phyloP scores from a whole-genome alignment of 2,329 filamentous ascomycete species.

The Chaetomiaceae sp. region DNA sequence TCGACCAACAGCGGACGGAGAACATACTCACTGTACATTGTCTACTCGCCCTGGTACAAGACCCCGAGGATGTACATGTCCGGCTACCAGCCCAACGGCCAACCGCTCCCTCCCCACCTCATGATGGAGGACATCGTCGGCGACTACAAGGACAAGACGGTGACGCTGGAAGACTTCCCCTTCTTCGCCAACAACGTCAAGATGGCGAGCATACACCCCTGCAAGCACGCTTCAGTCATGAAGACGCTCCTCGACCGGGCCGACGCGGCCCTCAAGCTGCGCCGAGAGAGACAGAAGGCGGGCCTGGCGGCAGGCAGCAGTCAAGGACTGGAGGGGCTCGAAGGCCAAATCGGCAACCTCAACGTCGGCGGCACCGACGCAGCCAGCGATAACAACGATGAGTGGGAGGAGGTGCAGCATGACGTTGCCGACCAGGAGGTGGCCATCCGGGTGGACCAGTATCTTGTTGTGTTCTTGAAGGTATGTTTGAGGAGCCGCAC shows the following conservation, averaged over 20 bases:
- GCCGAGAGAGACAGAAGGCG: slow-evolving; percentile 72
- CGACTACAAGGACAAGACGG: slow-evolving; percentile 65
- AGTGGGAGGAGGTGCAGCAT: slow-evolving; percentile 63
- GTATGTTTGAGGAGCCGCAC: slow-evolving; percentile 38
- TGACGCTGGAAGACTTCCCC: slow-evolving; percentile 95
- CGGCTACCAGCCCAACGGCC: slow-evolving; percentile 74
- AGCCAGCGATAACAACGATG: slow-evolving; percentile 49
- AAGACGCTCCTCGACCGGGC: slow-evolving; percentile 94
- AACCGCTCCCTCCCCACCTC: slow-evolving; percentile 39
- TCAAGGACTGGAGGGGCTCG: slow-evolving; percentile 75
- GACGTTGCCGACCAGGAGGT: slow-evolving; percentile 67
- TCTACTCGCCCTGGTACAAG: slow-evolving; percentile 94
- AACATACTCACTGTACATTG: slow-evolving; percentile 98
- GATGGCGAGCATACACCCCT: slow-evolving; percentile 95
- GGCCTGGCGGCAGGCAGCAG: slow-evolving; percentile 48
- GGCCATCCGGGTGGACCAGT: slow-evolving; percentile 83
- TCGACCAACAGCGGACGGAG: slow-evolving; percentile 63
- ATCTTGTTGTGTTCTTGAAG: slow-evolving; percentile 82
- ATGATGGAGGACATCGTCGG: slow-evolving; percentile 40
- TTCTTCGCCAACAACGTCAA: slow-evolving; percentile 89
- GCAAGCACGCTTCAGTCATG: slow-evolving; percentile 97
- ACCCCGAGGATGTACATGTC: slow-evolving; percentile 94
- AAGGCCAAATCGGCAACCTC: slow-evolving; percentile 70
- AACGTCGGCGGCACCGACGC: slow-evolving; percentile 50
- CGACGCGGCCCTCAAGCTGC: slow-evolving; percentile 85